phyloP scores from a whole-genome alignment of 1,284 basidiomycete genomes.

The Ganoderma lucidum region DNA sequence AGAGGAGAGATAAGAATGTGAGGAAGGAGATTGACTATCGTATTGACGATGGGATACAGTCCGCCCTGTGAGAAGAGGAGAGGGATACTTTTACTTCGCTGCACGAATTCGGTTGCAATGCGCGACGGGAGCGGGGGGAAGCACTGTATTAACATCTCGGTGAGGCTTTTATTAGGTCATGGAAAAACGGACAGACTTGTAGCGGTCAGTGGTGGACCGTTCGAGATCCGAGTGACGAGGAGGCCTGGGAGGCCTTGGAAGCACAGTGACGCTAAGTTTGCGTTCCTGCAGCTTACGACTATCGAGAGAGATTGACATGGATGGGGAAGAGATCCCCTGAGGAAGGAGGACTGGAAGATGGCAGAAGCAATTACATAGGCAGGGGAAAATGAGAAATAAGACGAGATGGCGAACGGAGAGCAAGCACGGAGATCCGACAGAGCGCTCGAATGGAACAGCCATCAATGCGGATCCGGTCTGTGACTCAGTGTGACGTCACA shows the following conservation, averaged over 20 bases:
- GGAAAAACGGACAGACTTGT: background rate
- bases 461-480: background rate
- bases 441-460: too few relatives aligned
- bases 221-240: background rate
- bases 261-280: background rate
- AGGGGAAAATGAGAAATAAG: background rate
- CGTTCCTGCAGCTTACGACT: background rate
- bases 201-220: background rate
- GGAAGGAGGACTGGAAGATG: background rate
- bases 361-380: too few relatives aligned
- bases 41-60: background rate
- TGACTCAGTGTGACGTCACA: too few relatives aligned
- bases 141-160: background rate
- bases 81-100: background rate
- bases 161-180: background rate
- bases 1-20: constrained; percentile 28
- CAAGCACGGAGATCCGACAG: background rate
- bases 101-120: background rate
- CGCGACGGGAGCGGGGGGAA: background rate
- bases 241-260: background rate
- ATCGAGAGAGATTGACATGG: constrained; percentile 7
- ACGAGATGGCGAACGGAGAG: background rate
- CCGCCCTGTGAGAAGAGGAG: constrained; percentile 3
- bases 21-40: background rate
- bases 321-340: background rate